These are phyloP conservation scores for Pilaira anomala DNA, from an alignment of 192 early-diverging fungal genomes.

Conservation along the genomic window DNA sequence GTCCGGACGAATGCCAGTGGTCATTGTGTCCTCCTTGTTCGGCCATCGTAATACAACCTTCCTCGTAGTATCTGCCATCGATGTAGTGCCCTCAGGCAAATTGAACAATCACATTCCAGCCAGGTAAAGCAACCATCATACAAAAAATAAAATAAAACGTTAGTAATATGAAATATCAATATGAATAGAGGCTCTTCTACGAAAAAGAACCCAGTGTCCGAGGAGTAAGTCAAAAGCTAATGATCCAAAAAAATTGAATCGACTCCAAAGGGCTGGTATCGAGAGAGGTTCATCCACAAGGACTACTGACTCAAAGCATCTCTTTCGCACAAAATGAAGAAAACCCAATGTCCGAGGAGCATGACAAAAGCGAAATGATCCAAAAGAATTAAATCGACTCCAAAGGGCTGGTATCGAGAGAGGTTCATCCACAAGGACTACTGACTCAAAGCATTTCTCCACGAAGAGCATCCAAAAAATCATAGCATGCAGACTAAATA, in stretches of 20 bases:
- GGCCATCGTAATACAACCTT: slow-evolving; percentile 23
- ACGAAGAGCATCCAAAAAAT: slow-evolving; percentile 5
- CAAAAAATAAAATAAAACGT: slow-evolving; percentile 6
- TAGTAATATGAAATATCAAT: slow-evolving; percentile 11
- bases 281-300: slow-evolving; percentile 13
- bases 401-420: slow-evolving; percentile 10
- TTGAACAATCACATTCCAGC: slow-evolving; percentile 10
- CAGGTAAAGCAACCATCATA: slow-evolving; percentile 5
- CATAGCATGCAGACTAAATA: slow-evolving; percentile 8
- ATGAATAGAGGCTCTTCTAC: slow-evolving; percentile 8
- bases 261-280: slow-evolving; percentile 7
- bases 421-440: slow-evolving; percentile 13
- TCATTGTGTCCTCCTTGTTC: slow-evolving; percentile 18
- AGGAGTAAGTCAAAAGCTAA: slow-evolving; percentile 1
- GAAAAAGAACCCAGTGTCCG: slow-evolving; percentile 9
- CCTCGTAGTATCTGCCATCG: slow-evolving; percentile 10
- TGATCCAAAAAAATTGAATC: slow-evolving; percentile 2
- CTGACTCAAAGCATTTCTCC: slow-evolving; percentile 8
- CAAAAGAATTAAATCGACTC: slow-evolving; percentile 6
- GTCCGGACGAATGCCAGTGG: slow-evolving; percentile 22
- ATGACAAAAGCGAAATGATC: neutral
- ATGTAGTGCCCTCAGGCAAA: slow-evolving; percentile 6
- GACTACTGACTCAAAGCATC: slow-evolving; percentile 10
- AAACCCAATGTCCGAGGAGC: slow-evolving; percentile 9
- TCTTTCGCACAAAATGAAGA: too few species aligned